Conservation (phyloP, 23 red algal species). For the Agarophyton chilense region DNA sequence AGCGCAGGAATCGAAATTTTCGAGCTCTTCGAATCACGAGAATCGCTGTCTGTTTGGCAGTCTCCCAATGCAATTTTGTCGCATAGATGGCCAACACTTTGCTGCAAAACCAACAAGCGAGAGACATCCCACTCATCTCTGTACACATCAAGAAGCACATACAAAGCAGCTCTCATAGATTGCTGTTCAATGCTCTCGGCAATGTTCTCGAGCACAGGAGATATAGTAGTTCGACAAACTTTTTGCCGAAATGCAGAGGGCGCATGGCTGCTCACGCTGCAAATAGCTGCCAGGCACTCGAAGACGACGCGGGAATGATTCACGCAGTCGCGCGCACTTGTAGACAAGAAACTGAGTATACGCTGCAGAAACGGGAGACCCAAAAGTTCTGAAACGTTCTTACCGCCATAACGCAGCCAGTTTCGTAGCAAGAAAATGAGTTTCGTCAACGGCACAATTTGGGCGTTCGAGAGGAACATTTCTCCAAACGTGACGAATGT, state of each 20-base stretch:
- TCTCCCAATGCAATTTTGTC: not conserved
- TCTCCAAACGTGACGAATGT: conserved; percentile 18
- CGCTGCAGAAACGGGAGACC: conserved; percentile 24
- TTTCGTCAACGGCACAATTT: not conserved
- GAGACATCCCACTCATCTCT: not conserved
- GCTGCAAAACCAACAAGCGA: not conserved
- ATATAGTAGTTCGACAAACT: not conserved
- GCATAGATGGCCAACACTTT: not conserved
- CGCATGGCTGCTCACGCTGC: conserved; percentile 24
- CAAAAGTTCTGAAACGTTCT: not conserved
- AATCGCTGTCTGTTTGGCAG: not conserved
- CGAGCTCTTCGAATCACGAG: not conserved
- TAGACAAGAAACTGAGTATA: conserved; percentile 27
- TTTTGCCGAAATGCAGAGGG: not conserved
- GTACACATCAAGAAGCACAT: not conserved
- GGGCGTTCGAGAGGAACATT: not conserved
- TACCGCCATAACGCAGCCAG: conserved; percentile 30
- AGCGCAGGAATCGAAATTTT: not conserved
- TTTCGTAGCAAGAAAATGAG: conserved; percentile 33
- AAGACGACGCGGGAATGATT: not conserved
- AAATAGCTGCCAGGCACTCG: conserved; percentile 20
- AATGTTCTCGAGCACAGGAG: not conserved
- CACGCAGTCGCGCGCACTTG: not conserved
- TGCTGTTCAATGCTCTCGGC: not conserved
- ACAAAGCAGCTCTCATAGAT: conserved; percentile 10